phyloP scores from a whole-genome alignment of 345 rosid species.

The Firmiana major region DNA sequence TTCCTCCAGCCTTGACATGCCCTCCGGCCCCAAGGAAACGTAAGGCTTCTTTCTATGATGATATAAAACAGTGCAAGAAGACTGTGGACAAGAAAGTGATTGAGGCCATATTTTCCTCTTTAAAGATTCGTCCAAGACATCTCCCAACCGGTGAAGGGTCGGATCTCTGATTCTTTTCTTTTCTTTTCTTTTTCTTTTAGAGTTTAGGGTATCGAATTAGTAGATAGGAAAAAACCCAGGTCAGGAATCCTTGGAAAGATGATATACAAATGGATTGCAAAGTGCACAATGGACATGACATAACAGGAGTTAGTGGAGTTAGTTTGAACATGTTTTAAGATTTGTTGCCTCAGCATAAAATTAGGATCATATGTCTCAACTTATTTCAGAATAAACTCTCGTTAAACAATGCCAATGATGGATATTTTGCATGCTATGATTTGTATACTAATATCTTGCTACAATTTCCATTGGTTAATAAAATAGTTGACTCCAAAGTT shows the following conservation, averaged over 20 bases:
- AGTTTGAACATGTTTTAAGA: neutral
- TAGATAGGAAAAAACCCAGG: neutral
- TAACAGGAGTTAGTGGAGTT: neutral
- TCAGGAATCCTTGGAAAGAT: neutral
- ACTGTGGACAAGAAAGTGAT: neutral
- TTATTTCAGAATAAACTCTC: neutral
- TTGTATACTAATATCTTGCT: neutral
- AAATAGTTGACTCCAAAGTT: neutral
- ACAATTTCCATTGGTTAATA: neutral
- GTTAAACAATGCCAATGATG: neutral
- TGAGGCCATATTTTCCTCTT: neutral
- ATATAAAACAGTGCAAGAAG: neutral
- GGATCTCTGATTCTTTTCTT: neutral
- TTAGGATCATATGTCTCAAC: neutral
- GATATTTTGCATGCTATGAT: neutral
- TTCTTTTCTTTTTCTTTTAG: too few relatives aligned
- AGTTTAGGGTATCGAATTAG: neutral
- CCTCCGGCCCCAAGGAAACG: constrained; percentile 38
- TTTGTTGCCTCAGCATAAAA: neutral
- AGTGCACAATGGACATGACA: neutral
- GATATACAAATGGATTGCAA: neutral
- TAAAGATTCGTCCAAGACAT: neutral
- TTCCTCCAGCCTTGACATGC: constrained; percentile 20
- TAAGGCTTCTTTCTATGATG: neutral
- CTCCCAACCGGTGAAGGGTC: neutral